These are phyloP conservation scores for Phytophthora pinifolia DNA, from an alignment of 352 stramenopile species.

Conservation along the genomic window DNA sequence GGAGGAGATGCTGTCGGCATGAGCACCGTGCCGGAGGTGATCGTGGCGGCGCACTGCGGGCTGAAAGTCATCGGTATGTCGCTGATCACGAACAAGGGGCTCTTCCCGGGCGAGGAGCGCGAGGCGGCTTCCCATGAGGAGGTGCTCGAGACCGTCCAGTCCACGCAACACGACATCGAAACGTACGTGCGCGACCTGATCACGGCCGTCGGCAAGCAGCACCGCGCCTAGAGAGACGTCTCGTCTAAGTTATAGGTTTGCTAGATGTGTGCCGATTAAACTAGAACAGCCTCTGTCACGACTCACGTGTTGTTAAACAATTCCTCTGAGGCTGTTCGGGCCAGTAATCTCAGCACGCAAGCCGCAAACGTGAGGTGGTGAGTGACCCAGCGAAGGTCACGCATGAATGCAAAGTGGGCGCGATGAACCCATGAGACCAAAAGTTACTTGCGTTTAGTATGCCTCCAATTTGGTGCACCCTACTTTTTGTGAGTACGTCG, in stretches of 20 bases:
- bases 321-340: too few species aligned
- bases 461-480: neutral
- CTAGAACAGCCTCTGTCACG: neutral
- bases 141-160: constrained; percentile 89
- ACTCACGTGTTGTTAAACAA: constrained; percentile 1
- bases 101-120: constrained; percentile 82
- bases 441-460: neutral
- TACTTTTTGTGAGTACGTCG: neutral
- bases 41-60: constrained; percentile 94
- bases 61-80: constrained; percentile 95
- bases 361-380: too few species aligned
- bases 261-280: constrained; percentile 8
- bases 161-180: constrained; percentile 58
- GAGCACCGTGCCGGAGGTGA: constrained; percentile 95
- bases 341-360: too few species aligned
- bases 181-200: constrained; percentile 45
- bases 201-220: constrained; percentile 25
- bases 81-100: constrained; percentile 95
- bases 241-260: constrained; percentile 24
- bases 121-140: constrained; percentile 91
- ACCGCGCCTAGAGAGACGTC: constrained; percentile 13
- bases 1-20: constrained; percentile 95
- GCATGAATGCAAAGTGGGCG: too few species aligned
- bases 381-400: too few species aligned
- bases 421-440: too few species aligned